Conservation (phyloP, 108 stramenopile genomes). For the Schizochytrium sp. region DNA sequence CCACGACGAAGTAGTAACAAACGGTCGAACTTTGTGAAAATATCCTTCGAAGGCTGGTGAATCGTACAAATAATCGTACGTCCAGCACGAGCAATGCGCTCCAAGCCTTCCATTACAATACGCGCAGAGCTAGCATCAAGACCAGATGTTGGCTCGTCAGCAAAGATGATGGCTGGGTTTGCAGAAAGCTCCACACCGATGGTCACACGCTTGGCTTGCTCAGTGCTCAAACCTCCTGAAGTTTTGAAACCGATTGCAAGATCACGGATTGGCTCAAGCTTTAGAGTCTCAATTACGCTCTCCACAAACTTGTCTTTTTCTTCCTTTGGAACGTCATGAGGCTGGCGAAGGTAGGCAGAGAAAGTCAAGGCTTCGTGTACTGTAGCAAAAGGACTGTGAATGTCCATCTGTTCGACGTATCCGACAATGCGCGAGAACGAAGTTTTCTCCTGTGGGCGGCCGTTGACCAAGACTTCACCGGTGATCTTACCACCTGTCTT, state of each 20-base stretch:
- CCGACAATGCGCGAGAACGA: conserved; percentile 66
- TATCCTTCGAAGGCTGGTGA: conserved; percentile 86
- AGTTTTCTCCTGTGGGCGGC: conserved; percentile 64
- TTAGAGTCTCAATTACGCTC: conserved; percentile 77
- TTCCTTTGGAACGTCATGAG: not conserved
- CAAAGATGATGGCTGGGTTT: conserved; percentile 78
- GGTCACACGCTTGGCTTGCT: conserved; percentile 79
- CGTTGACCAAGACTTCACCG: conserved; percentile 57
- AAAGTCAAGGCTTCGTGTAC: conserved; percentile 79
- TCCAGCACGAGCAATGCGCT: conserved; percentile 72
- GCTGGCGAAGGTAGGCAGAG: conserved; percentile 63
- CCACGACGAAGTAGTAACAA: conserved; percentile 81
- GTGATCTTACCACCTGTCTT: conserved; percentile 67
- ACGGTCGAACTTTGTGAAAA: conserved; percentile 83
- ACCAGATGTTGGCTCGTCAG: conserved; percentile 82
- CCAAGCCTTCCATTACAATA: conserved; percentile 76
- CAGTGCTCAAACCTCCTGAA: conserved; percentile 72
- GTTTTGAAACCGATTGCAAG: not conserved
- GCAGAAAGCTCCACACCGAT: conserved; percentile 84
- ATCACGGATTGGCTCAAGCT: conserved; percentile 79
- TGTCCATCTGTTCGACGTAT: conserved; percentile 82
- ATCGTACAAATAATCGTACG: conserved; percentile 84
- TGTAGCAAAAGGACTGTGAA: conserved; percentile 75
- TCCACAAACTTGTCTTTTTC: conserved; percentile 61
- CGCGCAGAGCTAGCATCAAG: conserved; percentile 80